These are phyloP conservation scores for Aspergillus phoenicis DNA, from an alignment of 2,329 filamentous ascomycete genomes.

Conservation along the genomic window DNA sequence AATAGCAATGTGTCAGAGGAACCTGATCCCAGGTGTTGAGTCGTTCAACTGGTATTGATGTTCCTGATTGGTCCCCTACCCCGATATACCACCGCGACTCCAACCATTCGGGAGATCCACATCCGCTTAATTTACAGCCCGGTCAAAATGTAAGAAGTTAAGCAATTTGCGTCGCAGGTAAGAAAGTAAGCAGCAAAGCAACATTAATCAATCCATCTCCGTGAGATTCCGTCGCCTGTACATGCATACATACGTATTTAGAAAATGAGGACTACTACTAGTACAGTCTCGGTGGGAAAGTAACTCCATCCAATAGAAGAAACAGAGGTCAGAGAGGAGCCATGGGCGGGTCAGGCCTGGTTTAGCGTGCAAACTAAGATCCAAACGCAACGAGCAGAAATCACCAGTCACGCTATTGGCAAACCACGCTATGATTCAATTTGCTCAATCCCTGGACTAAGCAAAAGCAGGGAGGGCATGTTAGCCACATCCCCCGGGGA, in stretches of 20 bases:
- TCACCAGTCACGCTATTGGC: slow-evolving; percentile 5
- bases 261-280: too few species aligned
- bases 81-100: slow-evolving; percentile 6
- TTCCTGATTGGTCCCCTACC: neutral
- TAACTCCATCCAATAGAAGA: too few species aligned
- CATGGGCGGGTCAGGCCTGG: neutral
- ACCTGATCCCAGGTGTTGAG: neutral
- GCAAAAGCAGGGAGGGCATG: slow-evolving; percentile 8
- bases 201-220: too few species aligned
- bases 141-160: neutral
- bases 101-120: neutral
- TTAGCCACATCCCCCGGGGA: slow-evolving; percentile 23
- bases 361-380: neutral
- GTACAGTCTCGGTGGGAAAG: neutral
- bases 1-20: neutral
- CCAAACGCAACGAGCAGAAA: neutral
- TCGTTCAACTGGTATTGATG: neutral
- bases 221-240: too few species aligned
- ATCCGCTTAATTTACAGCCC: neutral
- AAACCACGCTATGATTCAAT: slow-evolving; percentile 5
- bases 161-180: too few species aligned
- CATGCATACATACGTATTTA: too few species aligned
- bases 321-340: neutral
- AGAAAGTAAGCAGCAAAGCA: too few species aligned
- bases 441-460: slow-evolving; percentile 10